Evolutionary conservation across 2,329 filamentous ascomycete species (phyloP).

Genomic region (Fusarium solani-melongenae): DNA sequence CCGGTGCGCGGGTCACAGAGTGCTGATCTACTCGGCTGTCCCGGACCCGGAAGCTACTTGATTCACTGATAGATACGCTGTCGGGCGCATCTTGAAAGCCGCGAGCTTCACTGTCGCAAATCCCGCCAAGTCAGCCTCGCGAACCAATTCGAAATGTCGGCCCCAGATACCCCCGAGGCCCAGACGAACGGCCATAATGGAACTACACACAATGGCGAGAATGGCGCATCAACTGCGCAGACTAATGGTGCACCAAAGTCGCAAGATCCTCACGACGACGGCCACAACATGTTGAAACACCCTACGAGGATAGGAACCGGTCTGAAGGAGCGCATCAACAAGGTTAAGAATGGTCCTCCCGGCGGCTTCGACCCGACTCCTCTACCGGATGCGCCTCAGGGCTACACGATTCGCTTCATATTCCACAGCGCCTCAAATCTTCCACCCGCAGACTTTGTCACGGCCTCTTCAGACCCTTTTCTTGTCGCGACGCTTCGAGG

Average conservation of each 20-base stretch:
- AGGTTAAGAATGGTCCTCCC: constrained; percentile 60
- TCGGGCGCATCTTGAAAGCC: constrained; percentile 16
- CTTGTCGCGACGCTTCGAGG: constrained; percentile 80
- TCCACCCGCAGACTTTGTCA: constrained; percentile 82
- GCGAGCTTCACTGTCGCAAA: constrained; percentile 5
- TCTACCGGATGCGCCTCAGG: constrained; percentile 77
- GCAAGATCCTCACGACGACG: constrained; percentile 16
- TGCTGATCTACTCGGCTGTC: constrained; percentile 1
- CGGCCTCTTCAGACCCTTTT: constrained; percentile 85
- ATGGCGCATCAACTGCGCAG: constrained; percentile 10
- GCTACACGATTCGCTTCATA: constrained; percentile 86
- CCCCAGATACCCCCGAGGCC: constrained; percentile 22
- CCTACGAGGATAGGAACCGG: constrained; percentile 25
- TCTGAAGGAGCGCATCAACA: constrained; percentile 41
- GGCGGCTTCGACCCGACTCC: constrained; percentile 86
- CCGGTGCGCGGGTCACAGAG: constrained; percentile 3
- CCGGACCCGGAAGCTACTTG: background rate
- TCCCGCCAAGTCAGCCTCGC: background rate
- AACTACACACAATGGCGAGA: constrained; percentile 5
- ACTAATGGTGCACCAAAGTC: background rate
- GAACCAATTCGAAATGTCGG: constrained; percentile 28
- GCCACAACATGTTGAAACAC: constrained; percentile 19
- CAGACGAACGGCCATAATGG: constrained; percentile 24
- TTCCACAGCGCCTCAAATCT: constrained; percentile 86
- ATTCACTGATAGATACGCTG: background rate